phyloP scores from a whole-genome alignment of 345 rosid species.

The Capsella bursapastoris region DNA sequence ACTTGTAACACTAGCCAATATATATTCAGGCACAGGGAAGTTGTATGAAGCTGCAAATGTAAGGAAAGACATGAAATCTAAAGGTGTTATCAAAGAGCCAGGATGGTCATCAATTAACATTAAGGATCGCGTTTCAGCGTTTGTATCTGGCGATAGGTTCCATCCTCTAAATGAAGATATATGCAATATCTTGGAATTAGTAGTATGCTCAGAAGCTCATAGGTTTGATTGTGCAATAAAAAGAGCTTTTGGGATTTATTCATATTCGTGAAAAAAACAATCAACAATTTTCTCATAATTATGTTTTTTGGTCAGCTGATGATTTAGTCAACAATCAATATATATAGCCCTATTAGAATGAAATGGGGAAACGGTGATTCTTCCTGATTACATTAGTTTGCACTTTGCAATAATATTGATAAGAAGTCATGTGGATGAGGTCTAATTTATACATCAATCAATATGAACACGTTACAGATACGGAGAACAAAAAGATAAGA shows the following conservation, averaged over 20 bases:
- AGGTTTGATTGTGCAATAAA: constrained; percentile 23
- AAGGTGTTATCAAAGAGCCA: constrained; percentile 81
- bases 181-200: constrained; percentile 54
- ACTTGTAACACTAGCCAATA: constrained; percentile 77
- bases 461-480: constrained; percentile 34
- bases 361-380: background rate
- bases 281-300: background rate
- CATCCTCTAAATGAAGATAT: constrained; percentile 65
- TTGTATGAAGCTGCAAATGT: constrained; percentile 81
- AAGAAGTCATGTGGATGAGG: background rate
- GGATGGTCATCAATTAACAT: constrained; percentile 74
- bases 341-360: background rate
- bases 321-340: background rate
- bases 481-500: background rate
- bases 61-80: constrained; percentile 70
- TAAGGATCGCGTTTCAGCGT: constrained; percentile 56
- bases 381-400: background rate
- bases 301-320: background rate
- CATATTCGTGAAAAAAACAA: background rate
- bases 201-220: constrained; percentile 50
- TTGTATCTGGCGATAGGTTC: constrained; percentile 67
- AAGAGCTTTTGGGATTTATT: constrained; percentile 16
- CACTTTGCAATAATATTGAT: background rate
- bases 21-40: constrained; percentile 70
- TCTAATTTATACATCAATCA: constrained; percentile 30